phyloP scores from a whole-genome alignment of 495 filamentous ascomycete species.

The Aspergillus taichungensis region DNA sequence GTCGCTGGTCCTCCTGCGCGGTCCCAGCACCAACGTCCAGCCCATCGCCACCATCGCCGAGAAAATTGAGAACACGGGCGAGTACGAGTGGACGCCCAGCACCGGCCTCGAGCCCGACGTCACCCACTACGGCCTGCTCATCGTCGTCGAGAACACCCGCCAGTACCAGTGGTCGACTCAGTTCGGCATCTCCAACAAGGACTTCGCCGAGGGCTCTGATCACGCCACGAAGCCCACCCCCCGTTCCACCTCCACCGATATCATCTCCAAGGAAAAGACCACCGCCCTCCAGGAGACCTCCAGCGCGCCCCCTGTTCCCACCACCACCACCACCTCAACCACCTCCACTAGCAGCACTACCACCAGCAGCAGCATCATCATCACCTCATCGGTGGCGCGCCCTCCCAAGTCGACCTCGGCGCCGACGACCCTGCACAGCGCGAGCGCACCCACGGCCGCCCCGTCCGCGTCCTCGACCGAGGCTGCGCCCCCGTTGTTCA shows the following conservation, averaged over 20 bases:
- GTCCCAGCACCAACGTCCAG: conserved; percentile 47
- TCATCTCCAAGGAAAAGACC: conserved; percentile 10
- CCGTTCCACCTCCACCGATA: conserved; percentile 4
- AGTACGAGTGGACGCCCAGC: conserved; percentile 48
- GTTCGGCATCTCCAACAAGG: conserved; percentile 53
- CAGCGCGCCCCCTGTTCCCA: conserved; percentile 8
- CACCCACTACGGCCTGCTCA: conserved; percentile 56
- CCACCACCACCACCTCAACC: conserved; percentile 10
- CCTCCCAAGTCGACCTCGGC: no score
- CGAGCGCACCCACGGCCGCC: no score
- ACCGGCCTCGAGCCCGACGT: conserved; percentile 37
- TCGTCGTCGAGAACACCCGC: conserved; percentile 54
- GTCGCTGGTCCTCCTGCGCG: conserved; percentile 55
- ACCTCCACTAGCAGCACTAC: conserved; percentile 17
- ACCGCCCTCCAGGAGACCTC: conserved; percentile 14
- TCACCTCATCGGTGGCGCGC: no score
- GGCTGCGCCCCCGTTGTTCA: conserved; percentile 19
- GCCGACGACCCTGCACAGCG: no score
- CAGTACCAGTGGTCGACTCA: conserved; percentile 62
- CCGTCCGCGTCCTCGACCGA: no score
- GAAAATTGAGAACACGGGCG: conserved; percentile 48
- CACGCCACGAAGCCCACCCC: conserved; percentile 17
- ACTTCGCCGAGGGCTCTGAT: conserved; percentile 16
- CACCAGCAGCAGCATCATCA: conserved; percentile 18
- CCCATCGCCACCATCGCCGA: conserved; percentile 48